These are phyloP conservation scores for Clavispora santaluciae DNA, from an alignment of 805 yeast species.

Conservation along the genomic window DNA sequence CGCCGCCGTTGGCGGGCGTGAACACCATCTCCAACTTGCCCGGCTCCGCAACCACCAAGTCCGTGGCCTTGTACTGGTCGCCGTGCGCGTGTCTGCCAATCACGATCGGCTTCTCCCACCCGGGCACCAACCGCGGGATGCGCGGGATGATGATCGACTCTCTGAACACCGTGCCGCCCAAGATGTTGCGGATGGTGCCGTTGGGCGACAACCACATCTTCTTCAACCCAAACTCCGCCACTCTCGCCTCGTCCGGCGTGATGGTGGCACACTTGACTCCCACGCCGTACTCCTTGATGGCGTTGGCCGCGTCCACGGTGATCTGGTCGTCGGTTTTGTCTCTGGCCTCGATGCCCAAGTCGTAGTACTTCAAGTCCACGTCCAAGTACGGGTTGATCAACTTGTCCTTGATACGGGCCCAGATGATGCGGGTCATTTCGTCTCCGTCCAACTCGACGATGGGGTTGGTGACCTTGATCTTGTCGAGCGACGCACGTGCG, in stretches of 20 bases:
- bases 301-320: slow-evolving; percentile 84
- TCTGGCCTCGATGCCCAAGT: slow-evolving; percentile 79
- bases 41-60: slow-evolving; percentile 69
- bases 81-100: slow-evolving; percentile 98
- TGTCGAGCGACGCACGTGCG: slow-evolving; percentile 21
- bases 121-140: slow-evolving; percentile 83
- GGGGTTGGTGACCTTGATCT: slow-evolving; percentile 80
- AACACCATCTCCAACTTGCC: slow-evolving; percentile 76
- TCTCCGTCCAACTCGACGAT: slow-evolving; percentile 97
- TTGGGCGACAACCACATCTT: slow-evolving; percentile 98
- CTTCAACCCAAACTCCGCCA: slow-evolving; percentile 82
- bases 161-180: slow-evolving; percentile 95
- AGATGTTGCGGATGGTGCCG: slow-evolving; percentile 92
- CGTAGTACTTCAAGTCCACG: slow-evolving; percentile 87
- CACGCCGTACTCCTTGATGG: slow-evolving; percentile 82
- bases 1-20: slow-evolving; percentile 64
- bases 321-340: slow-evolving; percentile 86
- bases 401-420: slow-evolving; percentile 85
- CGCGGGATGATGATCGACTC: slow-evolving; percentile 90
- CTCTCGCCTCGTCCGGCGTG: slow-evolving; percentile 97
- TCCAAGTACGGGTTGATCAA: slow-evolving; percentile 81
- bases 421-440: slow-evolving; percentile 95
- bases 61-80: slow-evolving; percentile 94
- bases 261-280: slow-evolving; percentile 98
- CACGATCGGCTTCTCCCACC: slow-evolving; percentile 93